phyloP scores from a whole-genome alignment of 2,329 filamentous ascomycete species.

The Cordyceps pruinosa region DNA sequence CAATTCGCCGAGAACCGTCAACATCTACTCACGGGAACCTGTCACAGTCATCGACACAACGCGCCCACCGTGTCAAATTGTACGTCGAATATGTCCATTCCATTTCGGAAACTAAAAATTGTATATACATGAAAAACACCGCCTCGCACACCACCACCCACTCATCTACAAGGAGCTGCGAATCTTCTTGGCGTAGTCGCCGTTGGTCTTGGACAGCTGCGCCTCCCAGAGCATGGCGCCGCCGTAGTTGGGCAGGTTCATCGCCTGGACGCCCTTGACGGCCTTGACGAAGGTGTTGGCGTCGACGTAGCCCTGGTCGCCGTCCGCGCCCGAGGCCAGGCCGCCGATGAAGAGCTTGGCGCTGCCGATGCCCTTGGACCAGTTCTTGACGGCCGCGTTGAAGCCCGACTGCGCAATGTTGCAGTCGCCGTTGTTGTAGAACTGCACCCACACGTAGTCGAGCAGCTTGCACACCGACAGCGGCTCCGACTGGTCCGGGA shows the following conservation, averaged over 20 bases:
- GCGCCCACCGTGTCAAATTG: background rate
- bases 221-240: slow-evolving; percentile 63
- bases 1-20: no score
- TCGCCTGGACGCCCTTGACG: slow-evolving; percentile 39
- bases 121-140: slow-evolving; percentile 5
- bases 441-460: slow-evolving; percentile 56
- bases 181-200: slow-evolving; percentile 31
- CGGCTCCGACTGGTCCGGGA: slow-evolving; percentile 48
- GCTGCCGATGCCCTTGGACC: slow-evolving; percentile 53
- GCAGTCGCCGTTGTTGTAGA: slow-evolving; percentile 62
- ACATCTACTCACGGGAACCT: background rate
- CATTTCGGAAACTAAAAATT: background rate
- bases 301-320: slow-evolving; percentile 45
- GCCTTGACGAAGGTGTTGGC: slow-evolving; percentile 38
- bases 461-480: slow-evolving; percentile 28
- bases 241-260: slow-evolving; percentile 51
- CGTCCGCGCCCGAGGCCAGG: slow-evolving; percentile 44
- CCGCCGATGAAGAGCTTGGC: slow-evolving; percentile 55
- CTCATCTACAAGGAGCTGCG: slow-evolving; percentile 5
- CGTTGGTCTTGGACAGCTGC: slow-evolving; percentile 47
- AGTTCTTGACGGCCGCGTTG: slow-evolving; percentile 54
- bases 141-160: no score
- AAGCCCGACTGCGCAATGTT: slow-evolving; percentile 44
- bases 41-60: background rate
- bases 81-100: slow-evolving; percentile 4